Evolutionary conservation across 129 eudicot species (phyloP), one percentile per base, ranked within the genome.

Genomic region (Apium graveolens): DNA sequence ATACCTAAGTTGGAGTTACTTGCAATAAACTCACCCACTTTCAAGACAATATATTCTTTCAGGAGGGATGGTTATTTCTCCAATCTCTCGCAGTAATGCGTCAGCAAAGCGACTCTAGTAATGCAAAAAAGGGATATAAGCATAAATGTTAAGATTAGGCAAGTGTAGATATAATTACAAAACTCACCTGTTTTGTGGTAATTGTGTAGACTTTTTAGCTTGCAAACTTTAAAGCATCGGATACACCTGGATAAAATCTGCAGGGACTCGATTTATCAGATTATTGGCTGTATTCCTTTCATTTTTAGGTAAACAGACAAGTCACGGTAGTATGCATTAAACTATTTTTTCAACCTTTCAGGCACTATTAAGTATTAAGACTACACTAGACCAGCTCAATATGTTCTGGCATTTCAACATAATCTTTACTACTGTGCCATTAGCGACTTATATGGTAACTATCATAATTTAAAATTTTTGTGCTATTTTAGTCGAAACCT

Each of bases 151-250:
- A 11, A 63, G 18, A 62, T 7, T 62, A 26, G 10, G 17, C 34
- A 62, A 63, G 70, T 63, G 20, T 38, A 29, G 65, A 20, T 21
- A 63, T 7, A 63, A 20, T 63, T 20, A 63, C 37, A 63, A 29
- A 63, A 27, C 35, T 71, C 42, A 95, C 98, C 88, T 95, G 97
- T 81, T 95, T 95, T 27, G 98, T 95, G 55, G 98, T 95, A 82
- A 95, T 97, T 38, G 91, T 90, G 78, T n/a, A n/a, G n/a, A n/a
- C n/a, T n/a, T n/a, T n/a, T n/a, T n/a, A n/a, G n/a, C n/a, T n/a
- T n/a, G n/a, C n/a, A n/a, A n/a, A n/a, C n/a, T n/a, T n/a, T n/a
- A n/a, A n/a, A n/a, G n/a, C n/a, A n/a, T n/a, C n/a, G n/a, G n/a
- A n/a, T n/a, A n/a, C n/a, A n/a, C n/a, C n/a, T n/a, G n/a, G n/a